These are phyloP conservation scores for Fusarium pseudoanthophilum DNA, from an alignment of 2,329 filamentous ascomycete species.

Conservation along the genomic window DNA sequence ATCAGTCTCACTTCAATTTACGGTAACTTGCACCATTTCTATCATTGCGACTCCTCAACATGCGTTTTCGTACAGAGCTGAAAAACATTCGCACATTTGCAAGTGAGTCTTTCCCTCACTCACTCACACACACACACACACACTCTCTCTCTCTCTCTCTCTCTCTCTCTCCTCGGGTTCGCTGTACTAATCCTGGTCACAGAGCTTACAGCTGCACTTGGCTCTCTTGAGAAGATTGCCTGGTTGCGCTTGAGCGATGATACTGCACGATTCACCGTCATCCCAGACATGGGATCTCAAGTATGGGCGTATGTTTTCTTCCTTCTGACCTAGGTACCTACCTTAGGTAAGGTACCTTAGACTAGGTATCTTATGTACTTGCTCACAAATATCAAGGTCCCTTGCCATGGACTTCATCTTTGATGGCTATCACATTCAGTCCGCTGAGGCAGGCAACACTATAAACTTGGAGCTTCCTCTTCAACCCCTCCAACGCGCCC, in stretches of 20 bases:
- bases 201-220: conserved; percentile 74
- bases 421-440: conserved; percentile 84
- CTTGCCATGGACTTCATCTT: conserved; percentile 85
- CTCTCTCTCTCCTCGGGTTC: neutral
- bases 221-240: conserved; percentile 80
- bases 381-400: conserved; percentile 53
- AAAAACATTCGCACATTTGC: conserved; percentile 74
- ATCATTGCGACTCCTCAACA: conserved; percentile 48
- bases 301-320: conserved; percentile 81
- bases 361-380: too few relatives aligned
- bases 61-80: conserved; percentile 74
- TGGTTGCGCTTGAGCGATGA: conserved; percentile 92
- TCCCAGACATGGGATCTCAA: conserved; percentile 93
- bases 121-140: too few relatives aligned
- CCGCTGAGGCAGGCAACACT: conserved; percentile 81
- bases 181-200: conserved; percentile 3
- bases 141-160: neutral
- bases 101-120: conserved; percentile 54
- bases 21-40: conserved; percentile 2
- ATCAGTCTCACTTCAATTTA: neutral
- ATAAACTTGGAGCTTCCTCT: conserved; percentile 97
- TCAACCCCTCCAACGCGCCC: conserved; percentile 86
- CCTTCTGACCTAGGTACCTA: neutral
- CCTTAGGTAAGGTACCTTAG: too few relatives aligned
- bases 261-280: conserved; percentile 91